Percentiles rank a stretch among this genome's conserved stretches.
These are phyloP conservation scores for Phragmites australis DNA, from an alignment of 176 grass and related monocot species.

Conservation along the genomic window DNA sequence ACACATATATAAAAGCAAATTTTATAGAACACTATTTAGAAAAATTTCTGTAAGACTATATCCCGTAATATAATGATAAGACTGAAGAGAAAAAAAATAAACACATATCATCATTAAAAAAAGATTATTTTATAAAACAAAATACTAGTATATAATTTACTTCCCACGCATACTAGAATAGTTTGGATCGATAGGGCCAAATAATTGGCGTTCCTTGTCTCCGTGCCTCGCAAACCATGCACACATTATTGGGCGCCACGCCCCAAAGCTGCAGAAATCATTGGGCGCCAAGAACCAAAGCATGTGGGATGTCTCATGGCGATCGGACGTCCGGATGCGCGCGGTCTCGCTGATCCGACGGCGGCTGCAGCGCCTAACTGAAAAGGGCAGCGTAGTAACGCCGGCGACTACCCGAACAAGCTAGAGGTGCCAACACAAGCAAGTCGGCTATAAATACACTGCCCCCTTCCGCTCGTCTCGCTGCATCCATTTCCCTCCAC, in stretches of 20 bases:
- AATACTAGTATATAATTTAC: no score
- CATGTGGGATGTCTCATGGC: conserved; percentile 35
- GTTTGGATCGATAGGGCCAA: background rate
- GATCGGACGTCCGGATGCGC: background rate
- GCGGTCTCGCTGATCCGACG: background rate
- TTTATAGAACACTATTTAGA: no score
- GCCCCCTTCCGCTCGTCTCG: no score
- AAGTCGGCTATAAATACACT: conserved; percentile 45
- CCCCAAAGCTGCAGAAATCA: conserved; percentile 26
- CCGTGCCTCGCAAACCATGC: conserved; percentile 14
- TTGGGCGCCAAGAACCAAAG: conserved; percentile 35
- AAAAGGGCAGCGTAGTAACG: background rate
- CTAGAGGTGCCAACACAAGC: no score
- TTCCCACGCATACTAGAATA: no score
- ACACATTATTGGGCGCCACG: conserved; percentile 42
- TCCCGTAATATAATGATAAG: no score
- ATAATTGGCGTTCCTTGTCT: conserved; percentile 27
- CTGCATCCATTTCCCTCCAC: background rate
- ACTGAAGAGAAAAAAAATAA: no score
- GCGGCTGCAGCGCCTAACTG: background rate
- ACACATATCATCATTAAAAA: no score
- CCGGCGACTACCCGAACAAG: no score
- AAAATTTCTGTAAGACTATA: no score
- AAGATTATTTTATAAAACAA: no score
- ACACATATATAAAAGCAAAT: no score